Evolutionary conservation across 2,329 filamentous ascomycete species (phyloP), one percentile per base, ranked within the genome.

Genomic region (Emmonsiellopsis sp.): DNA sequence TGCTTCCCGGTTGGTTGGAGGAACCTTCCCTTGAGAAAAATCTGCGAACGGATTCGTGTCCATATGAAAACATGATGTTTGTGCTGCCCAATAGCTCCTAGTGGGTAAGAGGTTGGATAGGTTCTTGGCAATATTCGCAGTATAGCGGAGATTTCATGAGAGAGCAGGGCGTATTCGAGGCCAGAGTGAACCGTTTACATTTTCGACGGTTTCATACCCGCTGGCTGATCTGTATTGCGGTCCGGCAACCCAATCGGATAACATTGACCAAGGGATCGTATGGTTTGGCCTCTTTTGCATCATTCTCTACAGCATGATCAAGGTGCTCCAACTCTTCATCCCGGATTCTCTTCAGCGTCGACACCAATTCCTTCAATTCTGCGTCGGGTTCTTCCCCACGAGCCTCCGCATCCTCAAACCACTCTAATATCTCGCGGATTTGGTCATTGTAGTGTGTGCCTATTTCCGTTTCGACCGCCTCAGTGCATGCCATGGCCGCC

Each of bases 401-500:
- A 7, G 75, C 77, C 71, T 92, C 82, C 76, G 90, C 88, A 59
- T 85, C 80, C 6, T 80, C 76, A 54, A 88, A 81, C 85, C 95
- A 96, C 57, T 86, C 84, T 40, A 97, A 70, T 61, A 98, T 73
- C 51, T 82, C 80, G 31, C 88, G 77, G 42, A 98, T 89, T 73
- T 98, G 93, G 58, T 84, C 83, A 67, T 97, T 97, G 69, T 98
- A 98, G 72, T 98, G 93, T 32, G 83, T 83, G 2, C 93, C 93
- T 58, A 98, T 98, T 75, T 97, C 93, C 6, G 92, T 98, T 77
- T 98, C 93, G 1, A 98, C 92, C 1, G 93, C 93, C 72, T 98
- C 93, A 0, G 93, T 97, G 68, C 93, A 98, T 10, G 93, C 93
- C 93, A 98, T 98, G 37, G 93, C 92, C 2, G 92, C 91, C 72